Conservation (phyloP, 352 stramenopile species). For the Phytopythium montanum region DNA sequence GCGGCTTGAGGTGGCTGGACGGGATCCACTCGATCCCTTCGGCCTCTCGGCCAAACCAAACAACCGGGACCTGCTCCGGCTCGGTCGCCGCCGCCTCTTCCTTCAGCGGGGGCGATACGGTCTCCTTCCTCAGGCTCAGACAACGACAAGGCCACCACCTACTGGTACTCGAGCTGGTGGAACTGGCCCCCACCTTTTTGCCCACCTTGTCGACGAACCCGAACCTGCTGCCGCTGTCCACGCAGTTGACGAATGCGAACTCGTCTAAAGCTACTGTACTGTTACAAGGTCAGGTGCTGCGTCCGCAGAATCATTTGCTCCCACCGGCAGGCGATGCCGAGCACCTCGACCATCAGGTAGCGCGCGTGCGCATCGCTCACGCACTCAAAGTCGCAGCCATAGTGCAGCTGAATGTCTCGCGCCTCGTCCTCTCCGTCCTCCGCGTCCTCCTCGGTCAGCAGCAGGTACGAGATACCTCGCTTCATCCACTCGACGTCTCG, state of each 20-base stretch:
- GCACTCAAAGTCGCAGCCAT: slow-evolving; percentile 40
- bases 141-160: not conserved
- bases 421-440: not conserved
- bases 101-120: not conserved
- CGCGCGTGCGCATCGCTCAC: slow-evolving; percentile 36
- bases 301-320: slow-evolving; percentile 31
- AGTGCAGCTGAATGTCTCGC: slow-evolving; percentile 25
- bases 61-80: not conserved
- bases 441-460: slow-evolving; percentile 23
- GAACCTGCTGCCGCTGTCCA: not conserved
- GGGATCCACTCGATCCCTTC: not conserved
- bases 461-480: slow-evolving; percentile 37
- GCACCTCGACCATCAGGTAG: slow-evolving; percentile 40
- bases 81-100: not conserved
- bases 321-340: slow-evolving; percentile 36
- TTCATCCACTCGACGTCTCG: slow-evolving; percentile 48
- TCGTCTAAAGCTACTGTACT: not conserved
- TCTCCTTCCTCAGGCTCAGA: not conserved
- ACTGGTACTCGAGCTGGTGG: not conserved
- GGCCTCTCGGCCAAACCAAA: not conserved
- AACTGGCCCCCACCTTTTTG: not conserved
- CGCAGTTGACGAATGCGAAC: not conserved
- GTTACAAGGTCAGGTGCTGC: slow-evolving; percentile 27
- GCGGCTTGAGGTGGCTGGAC: not conserved
- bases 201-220: not conserved